These are phyloP conservation scores for Naganishia kalamii DNA, from an alignment of 768 basidiomycete species.

Conservation along the genomic window DNA sequence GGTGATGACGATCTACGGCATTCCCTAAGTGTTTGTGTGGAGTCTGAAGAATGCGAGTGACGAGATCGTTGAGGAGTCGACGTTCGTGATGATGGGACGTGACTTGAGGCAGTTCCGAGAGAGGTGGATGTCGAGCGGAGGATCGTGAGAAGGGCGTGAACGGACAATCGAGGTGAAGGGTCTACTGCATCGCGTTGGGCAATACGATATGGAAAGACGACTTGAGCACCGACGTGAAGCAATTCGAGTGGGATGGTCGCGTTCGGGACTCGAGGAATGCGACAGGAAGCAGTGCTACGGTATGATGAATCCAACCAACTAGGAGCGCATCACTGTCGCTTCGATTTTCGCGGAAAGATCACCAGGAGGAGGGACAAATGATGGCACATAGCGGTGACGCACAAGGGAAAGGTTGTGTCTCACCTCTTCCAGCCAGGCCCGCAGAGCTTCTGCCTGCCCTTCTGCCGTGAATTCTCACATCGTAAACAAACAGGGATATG, in stretches of 20 bases:
- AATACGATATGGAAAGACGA: background rate
- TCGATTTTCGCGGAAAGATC: background rate
- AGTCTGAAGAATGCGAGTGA: background rate
- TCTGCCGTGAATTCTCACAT: background rate
- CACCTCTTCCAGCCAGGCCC: background rate
- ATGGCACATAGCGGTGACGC: background rate
- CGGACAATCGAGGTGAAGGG: background rate
- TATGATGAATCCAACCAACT: background rate
- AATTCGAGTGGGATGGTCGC: background rate
- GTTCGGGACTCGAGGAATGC: background rate
- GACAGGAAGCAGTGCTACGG: background rate
- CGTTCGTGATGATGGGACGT: background rate
- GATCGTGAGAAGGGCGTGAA: background rate
- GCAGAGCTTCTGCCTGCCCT: no score
- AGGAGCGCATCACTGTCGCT: background rate
- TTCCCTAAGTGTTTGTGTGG: background rate
- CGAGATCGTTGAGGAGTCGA: background rate
- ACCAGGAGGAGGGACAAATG: no score
- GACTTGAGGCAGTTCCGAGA: background rate
- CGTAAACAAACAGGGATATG: constrained; percentile 8
- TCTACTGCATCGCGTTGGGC: background rate
- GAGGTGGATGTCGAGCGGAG: background rate
- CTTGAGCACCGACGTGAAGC: background rate
- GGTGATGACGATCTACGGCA: constrained; percentile 7
- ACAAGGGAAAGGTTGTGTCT: background rate